phyloP scores from a whole-genome alignment of 2,329 filamentous ascomycete genomes.

The Phaeosphaeriaceae sp. region DNA sequence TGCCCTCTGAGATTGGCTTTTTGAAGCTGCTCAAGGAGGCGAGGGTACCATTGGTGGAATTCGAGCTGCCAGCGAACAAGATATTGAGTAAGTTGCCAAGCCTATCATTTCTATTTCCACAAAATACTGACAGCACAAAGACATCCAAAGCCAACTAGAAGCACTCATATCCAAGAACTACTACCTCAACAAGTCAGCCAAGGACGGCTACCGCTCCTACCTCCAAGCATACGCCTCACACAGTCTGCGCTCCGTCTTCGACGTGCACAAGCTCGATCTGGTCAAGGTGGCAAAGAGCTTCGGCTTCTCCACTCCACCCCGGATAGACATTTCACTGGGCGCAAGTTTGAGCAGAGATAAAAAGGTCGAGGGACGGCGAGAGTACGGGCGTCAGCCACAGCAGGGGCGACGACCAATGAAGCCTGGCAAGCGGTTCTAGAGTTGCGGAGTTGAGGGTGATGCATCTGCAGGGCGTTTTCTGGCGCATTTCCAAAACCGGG shows the following conservation, averaged over 20 bases:
- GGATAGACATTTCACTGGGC: slow-evolving; percentile 80
- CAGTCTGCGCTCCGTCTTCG: slow-evolving; percentile 81
- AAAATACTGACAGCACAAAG: slow-evolving; percentile 45
- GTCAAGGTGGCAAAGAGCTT: slow-evolving; percentile 86
- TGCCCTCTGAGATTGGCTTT: slow-evolving; percentile 92
- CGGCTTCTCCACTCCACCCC: slow-evolving; percentile 78
- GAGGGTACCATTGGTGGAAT: slow-evolving; percentile 92
- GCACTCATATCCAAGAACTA: slow-evolving; percentile 95
- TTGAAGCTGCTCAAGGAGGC: slow-evolving; percentile 89
- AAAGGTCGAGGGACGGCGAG: slow-evolving; percentile 67
- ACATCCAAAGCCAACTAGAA: slow-evolving; percentile 78
- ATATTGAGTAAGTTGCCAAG: slow-evolving; percentile 64
- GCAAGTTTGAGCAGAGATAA: slow-evolving; percentile 80
- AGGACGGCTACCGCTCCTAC: slow-evolving; percentile 84
- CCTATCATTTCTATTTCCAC: not conserved
- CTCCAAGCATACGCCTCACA: slow-evolving; percentile 94
- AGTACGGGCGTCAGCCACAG: slow-evolving; percentile 80
- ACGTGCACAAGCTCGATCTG: slow-evolving; percentile 82
- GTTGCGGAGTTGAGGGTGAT: not conserved
- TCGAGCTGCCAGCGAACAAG: slow-evolving; percentile 92
- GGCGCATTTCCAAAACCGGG: slow-evolving; percentile 11
- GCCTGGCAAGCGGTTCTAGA: slow-evolving; percentile 48
- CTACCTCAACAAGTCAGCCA: slow-evolving; percentile 87
- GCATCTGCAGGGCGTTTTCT: slow-evolving; percentile 22
- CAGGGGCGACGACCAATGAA: slow-evolving; percentile 63